These are phyloP conservation scores for Xylariaceae sp. DNA, from an alignment of 2,329 filamentous ascomycete species.

Conservation along the genomic window DNA sequence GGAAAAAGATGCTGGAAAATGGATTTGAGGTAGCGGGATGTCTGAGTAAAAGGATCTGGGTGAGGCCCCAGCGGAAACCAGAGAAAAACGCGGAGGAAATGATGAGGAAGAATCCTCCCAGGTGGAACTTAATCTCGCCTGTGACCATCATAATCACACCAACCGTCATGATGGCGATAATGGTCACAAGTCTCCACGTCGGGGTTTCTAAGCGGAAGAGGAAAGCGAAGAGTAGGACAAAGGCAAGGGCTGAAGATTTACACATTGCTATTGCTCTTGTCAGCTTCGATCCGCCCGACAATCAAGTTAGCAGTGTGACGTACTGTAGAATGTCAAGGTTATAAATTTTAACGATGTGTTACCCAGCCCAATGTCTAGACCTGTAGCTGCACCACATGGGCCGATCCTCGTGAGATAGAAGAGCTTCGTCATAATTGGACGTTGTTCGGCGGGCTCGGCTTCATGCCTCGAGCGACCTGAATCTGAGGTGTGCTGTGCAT, in stretches of 20 bases:
- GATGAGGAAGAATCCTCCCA: conserved; percentile 83
- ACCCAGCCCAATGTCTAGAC: conserved; percentile 90
- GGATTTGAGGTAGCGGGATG: conserved; percentile 95
- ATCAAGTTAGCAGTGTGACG: conserved; percentile 26
- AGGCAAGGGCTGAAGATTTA: conserved; percentile 93
- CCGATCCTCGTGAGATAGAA: conserved; percentile 92
- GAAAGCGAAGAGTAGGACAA: conserved; percentile 93
- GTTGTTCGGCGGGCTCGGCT: conserved; percentile 44
- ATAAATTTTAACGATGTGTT: conserved; percentile 97
- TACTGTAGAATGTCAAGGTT: conserved; percentile 91
- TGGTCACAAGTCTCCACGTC: conserved; percentile 77
- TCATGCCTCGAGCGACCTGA: conserved; percentile 49
- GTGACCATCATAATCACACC: conserved; percentile 98
- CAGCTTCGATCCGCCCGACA: neutral
- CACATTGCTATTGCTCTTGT: conserved; percentile 68
- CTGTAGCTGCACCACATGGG: conserved; percentile 88
- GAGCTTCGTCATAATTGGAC: conserved; percentile 72
- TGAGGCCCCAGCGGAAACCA: conserved; percentile 97
- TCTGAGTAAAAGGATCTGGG: conserved; percentile 88
- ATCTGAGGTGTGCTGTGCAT: conserved; percentile 42
- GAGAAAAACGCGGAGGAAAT: conserved; percentile 94
- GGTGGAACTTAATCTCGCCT: conserved; percentile 85
- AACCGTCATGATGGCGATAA: conserved; percentile 86
- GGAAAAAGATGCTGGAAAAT: conserved; percentile 93
- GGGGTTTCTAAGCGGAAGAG: conserved; percentile 85